These are phyloP conservation scores for Solanum chmielewskii DNA, from an alignment of 257 asterid species.

Conservation along the genomic window DNA sequence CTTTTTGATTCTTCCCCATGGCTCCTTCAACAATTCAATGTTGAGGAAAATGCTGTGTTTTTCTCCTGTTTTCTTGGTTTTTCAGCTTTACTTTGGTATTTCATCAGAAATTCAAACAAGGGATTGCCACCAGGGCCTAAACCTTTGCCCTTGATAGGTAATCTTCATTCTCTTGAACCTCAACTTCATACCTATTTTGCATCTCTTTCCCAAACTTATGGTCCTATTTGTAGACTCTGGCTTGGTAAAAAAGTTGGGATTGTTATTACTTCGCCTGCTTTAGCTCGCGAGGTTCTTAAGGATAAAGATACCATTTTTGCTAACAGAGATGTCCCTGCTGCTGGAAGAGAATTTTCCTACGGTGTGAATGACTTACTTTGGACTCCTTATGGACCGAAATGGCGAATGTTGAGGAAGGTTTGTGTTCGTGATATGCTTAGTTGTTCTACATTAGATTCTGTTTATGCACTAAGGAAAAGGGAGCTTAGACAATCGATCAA, in stretches of 20 bases:
- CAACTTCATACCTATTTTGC: slow-evolving; percentile 55
- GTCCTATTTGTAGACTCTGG: slow-evolving; percentile 46
- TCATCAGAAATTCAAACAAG: neutral
- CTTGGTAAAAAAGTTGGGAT: slow-evolving; percentile 47
- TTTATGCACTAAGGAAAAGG: slow-evolving; percentile 29
- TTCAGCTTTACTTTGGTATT: slow-evolving; percentile 11
- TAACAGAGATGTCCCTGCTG: slow-evolving; percentile 61
- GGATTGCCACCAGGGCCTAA: slow-evolving; percentile 51
- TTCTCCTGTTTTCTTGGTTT: slow-evolving; percentile 6
- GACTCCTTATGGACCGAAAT: slow-evolving; percentile 60
- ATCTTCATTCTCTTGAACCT: slow-evolving; percentile 61
- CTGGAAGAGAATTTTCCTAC: slow-evolving; percentile 36
- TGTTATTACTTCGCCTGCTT: slow-evolving; percentile 38
- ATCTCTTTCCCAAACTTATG: slow-evolving; percentile 27
- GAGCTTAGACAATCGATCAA: slow-evolving; percentile 33
- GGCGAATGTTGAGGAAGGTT: slow-evolving; percentile 67
- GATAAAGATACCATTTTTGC: slow-evolving; percentile 54
- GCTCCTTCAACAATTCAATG: neutral
- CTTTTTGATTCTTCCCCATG: neutral
- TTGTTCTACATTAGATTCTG: slow-evolving; percentile 31
- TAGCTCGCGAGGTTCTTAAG: slow-evolving; percentile 49
- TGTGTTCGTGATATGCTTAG: slow-evolving; percentile 58
- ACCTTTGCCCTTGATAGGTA: slow-evolving; percentile 49
- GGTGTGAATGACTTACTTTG: slow-evolving; percentile 62
- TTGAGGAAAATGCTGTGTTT: neutral